Evolutionary conservation across 306 rosid species (phyloP), one percentile per base, ranked within the genome.

Genomic region (Dryas drummondii): DNA sequence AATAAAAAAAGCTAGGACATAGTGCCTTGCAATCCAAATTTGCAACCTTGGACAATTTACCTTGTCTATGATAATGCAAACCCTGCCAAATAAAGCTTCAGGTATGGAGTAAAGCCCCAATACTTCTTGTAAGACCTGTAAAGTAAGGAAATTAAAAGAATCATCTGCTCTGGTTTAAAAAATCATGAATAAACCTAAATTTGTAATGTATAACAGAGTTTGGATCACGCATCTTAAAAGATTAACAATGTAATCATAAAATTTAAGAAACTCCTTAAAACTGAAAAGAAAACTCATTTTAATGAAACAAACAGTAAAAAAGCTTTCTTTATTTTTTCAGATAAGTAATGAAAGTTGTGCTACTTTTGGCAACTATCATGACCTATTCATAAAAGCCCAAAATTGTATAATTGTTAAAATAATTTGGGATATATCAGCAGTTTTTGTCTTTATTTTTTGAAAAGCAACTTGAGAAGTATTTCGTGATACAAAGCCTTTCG

Each of bases 61-160:
- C 85, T 94, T 94, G 87, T 94, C 97, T 75, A 94, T 94, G 72
- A 91, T 94, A 89, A 91, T 75, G 91, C 96, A 94, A 79, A 91
- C 93, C 80, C 88, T 94, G 86, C 93, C 91, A 85, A 94, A 94
- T 79, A 91, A 80, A 76, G 81, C 83, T 68, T 86, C 91, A 60
- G 91, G 94, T 56, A 94, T 77, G 64, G 90, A 83, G 83, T 88
- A 87, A 82, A 80, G 82, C 77, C 82, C 86, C 48, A 94, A 80
- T 57, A 94, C 96, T 86, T 87, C 96, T 82, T 94, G 97, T 55
- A 94, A 82, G 85, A 94, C 96, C 97, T 94, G 88, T 42, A 76
- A 78, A 69, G 53, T 68, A 74, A 68, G 62, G 70, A 47, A 55
- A 59, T 48, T 60, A 67, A 6, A 16, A 42, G 73, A 62, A 67